Evolutionary conservation across 352 stramenopile genomes (phyloP).

Genomic region (Phytophthora constricta): DNA sequence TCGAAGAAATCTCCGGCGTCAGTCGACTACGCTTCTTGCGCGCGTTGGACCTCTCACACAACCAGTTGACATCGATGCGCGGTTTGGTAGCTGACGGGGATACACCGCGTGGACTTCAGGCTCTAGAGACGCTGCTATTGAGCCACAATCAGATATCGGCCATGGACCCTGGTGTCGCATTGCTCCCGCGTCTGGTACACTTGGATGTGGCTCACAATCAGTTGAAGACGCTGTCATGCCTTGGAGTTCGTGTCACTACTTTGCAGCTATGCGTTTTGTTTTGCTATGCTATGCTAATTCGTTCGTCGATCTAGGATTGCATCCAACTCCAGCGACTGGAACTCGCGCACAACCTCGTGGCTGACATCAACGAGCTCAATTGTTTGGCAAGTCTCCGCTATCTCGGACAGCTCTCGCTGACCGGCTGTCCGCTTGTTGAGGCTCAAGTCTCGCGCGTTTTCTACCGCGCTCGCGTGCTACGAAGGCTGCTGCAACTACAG

Average conservation of each 20-base stretch:
- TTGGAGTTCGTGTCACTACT: conserved; percentile 46
- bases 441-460: conserved; percentile 46
- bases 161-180: conserved; percentile 48
- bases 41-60: conserved; percentile 75
- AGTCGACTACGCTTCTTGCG: conserved; percentile 64
- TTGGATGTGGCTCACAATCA: conserved; percentile 70
- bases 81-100: conserved; percentile 33
- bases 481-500: conserved; percentile 62
- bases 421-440: conserved; percentile 49
- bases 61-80: conserved; percentile 50
- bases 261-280: conserved; percentile 1
- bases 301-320: conserved; percentile 46
- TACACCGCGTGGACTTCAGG: conserved; percentile 35
- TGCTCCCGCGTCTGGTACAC: conserved; percentile 54
- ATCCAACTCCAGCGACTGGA: conserved; percentile 59
- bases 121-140: conserved; percentile 59
- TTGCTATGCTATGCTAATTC: background rate
- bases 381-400: conserved; percentile 49
- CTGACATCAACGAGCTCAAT: conserved; percentile 72
- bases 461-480: conserved; percentile 69
- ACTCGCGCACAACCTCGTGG: conserved; percentile 54
- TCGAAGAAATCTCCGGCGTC: conserved; percentile 59
- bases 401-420: conserved; percentile 53
- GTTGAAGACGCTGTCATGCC: conserved; percentile 42
- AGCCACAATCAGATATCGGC: conserved; percentile 60